Percentiles rank a stretch among this genome's conserved stretches.
These are phyloP conservation scores for Antarctomyces pellizariae DNA, from an alignment of 495 filamentous ascomycete species.

Conservation along the genomic window DNA sequence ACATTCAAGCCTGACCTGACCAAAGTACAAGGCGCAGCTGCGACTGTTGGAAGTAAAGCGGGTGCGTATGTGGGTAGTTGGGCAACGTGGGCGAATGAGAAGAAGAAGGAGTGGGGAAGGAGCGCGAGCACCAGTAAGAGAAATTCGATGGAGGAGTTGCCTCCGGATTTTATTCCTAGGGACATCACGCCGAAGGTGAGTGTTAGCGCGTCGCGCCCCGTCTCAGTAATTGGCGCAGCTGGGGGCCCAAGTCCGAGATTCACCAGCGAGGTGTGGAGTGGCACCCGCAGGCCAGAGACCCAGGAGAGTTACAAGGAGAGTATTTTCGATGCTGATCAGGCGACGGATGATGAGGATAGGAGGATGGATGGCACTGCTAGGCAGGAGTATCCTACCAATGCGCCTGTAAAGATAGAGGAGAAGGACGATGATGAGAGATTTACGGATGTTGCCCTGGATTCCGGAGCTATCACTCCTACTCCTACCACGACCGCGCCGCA, in stretches of 20 bases:
- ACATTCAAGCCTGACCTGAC: conserved; percentile 27
- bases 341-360: conserved; percentile 1
- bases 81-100: conserved; percentile 87
- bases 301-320: conserved; percentile 19
- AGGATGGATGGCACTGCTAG: conserved; percentile 1
- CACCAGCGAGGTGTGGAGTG: too few relatives aligned
- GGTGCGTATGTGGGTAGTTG: conserved; percentile 81
- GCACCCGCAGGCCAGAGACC: conserved; percentile 11
- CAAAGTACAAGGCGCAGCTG: conserved; percentile 42
- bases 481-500: too few relatives aligned
- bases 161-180: too few relatives aligned
- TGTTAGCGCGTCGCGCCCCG: too few relatives aligned
- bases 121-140: conserved; percentile 6
- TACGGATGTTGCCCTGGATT: too few relatives aligned
- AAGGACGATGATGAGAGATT: conserved; percentile 1
- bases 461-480: too few relatives aligned
- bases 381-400: conserved; percentile 2
- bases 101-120: conserved; percentile 37
- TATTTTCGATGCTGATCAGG: conserved; percentile 16
- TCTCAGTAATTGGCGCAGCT: too few relatives aligned
- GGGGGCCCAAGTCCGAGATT: too few relatives aligned
- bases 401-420: conserved; percentile 1
- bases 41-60: conserved; percentile 46
- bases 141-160: not conserved
- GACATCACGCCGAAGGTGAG: too few relatives aligned